Evolutionary conservation across 768 basidiomycete genomes (phyloP), one percentile per base, ranked within the genome.

Genomic region (Calocybe indica): DNA sequence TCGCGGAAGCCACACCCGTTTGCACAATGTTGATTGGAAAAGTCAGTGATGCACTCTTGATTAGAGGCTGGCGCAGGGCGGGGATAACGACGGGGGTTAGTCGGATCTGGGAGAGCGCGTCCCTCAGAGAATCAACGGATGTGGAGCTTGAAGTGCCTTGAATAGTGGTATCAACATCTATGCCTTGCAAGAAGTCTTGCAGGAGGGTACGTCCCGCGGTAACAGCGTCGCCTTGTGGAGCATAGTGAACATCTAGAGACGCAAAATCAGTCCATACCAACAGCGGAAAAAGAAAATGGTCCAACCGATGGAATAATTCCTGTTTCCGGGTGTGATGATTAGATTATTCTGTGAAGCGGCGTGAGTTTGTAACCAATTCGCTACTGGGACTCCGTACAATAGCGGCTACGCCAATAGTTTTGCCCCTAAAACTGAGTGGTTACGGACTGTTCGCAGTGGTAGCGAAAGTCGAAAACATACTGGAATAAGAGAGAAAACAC

Each of bases 171-270:
- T 69, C 65, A 6, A 76, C 75, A 50, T 78, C 65, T 30, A 79
- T 53, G 12, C 83, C 85, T 63, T 84, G 79, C n/a, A 88, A 61
- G 56, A 79, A 88, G 58, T 83, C 82, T 62, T 84, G 75, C 40
- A 88, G 70, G 50, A 88, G 58, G 7, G 58, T 56, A 45, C 69
- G 71, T 14, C 85, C 85, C 1, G 82, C 76, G 1, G 70, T 56
- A n/a, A 68, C 62, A 5, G 79, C 76, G 14, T 57, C 64, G 5
- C 79, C 79, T 51, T 80, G 76, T 0, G 82, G 79, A 7, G 77
- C 69, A 62, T 74, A 87, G 42, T 80, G 70, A 5, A 88, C 82
- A 49, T 80, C 82, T 75, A 50, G 5, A 4, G 36, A 7, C 37
- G n/a, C 39, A 34, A 7, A 15, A 28, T 39, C 6, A 50, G 35